phyloP scores from a whole-genome alignment of 192 early-diverging fungal species.

The Gamsiella multidivaricata region DNA sequence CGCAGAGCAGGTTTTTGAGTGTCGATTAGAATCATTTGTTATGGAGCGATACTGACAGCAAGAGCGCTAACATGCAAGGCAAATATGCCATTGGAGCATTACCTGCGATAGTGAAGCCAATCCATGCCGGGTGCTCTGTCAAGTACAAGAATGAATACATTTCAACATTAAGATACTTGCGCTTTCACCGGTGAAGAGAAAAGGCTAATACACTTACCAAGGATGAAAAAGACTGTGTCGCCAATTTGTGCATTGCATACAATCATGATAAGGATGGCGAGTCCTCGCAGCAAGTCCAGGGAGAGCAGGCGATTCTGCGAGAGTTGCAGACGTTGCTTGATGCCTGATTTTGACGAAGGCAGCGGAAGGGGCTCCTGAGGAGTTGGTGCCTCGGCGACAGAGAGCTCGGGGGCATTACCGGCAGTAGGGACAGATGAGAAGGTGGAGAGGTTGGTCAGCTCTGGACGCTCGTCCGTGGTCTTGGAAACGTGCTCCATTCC shows the following conservation, averaged over 20 bases:
- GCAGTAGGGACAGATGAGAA: neutral
- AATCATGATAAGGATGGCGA: constrained; percentile 63
- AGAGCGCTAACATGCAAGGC: too few species aligned
- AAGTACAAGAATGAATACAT: constrained; percentile 1
- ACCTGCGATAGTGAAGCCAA: constrained; percentile 58
- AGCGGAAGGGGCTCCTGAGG: neutral
- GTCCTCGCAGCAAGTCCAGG: constrained; percentile 60
- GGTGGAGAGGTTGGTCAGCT: neutral
- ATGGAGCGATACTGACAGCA: neutral
- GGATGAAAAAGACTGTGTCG: constrained; percentile 17
- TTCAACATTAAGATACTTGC: too few species aligned
- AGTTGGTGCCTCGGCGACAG: neutral
- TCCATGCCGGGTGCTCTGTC: constrained; percentile 59
- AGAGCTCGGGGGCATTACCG: neutral
- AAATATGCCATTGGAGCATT: neutral
- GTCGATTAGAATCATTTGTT: neutral
- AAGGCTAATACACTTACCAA: constrained; percentile 11
- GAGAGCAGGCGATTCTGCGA: constrained; percentile 54
- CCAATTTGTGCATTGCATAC: constrained; percentile 60
- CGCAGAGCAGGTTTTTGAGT: too few species aligned
- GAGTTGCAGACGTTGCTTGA: constrained; percentile 11
- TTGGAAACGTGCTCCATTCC: neutral
- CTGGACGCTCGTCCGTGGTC: neutral
- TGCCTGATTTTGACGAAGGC: neutral
- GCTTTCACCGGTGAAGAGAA: neutral